Evolutionary conservation across 2,329 filamentous ascomycete genomes (phyloP).

Genomic region (Clonostachys byssicola): DNA sequence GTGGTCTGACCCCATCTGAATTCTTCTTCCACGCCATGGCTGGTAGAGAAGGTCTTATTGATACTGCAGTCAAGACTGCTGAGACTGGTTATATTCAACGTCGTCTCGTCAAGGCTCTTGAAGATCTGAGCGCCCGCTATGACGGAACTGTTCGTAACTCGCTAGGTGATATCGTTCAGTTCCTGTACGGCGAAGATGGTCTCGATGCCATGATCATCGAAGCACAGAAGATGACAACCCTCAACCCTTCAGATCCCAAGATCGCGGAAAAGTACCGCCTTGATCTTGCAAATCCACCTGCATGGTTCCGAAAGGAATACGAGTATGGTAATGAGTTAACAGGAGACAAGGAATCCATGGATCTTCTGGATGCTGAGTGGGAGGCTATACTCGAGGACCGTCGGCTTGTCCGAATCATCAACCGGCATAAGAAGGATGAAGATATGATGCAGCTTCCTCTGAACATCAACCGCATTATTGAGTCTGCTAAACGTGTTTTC

Average conservation of each 20-base stretch:
- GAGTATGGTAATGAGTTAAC: slow-evolving; percentile 84
- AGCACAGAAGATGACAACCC: slow-evolving; percentile 83
- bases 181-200: slow-evolving; percentile 96
- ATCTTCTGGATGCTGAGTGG: slow-evolving; percentile 83
- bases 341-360: slow-evolving; percentile 84
- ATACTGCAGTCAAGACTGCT: slow-evolving; percentile 98
- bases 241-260: slow-evolving; percentile 71
- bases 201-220: slow-evolving; percentile 92
- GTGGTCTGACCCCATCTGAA: slow-evolving; percentile 89
- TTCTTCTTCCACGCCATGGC: slow-evolving; percentile 99
- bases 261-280: slow-evolving; percentile 82
- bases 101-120: slow-evolving; percentile 94
- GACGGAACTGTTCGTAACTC: slow-evolving; percentile 97
- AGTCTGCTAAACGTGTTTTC: slow-evolving; percentile 86
- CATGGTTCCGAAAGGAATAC: slow-evolving; percentile 54
- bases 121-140: slow-evolving; percentile 97
- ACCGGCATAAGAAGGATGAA: slow-evolving; percentile 66
- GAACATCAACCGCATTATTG: slow-evolving; percentile 86
- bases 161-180: slow-evolving; percentile 92
- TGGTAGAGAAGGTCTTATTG: slow-evolving; percentile 98
- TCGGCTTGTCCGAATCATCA: slow-evolving; percentile 66
- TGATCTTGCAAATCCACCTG: slow-evolving; percentile 57
- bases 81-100: slow-evolving; percentile 99
- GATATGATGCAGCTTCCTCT: slow-evolving; percentile 88
- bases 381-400: slow-evolving; percentile 75